Conservation (phyloP, 1,139 yeast species). For the Yamadazyma songkhlaensis region DNA sequence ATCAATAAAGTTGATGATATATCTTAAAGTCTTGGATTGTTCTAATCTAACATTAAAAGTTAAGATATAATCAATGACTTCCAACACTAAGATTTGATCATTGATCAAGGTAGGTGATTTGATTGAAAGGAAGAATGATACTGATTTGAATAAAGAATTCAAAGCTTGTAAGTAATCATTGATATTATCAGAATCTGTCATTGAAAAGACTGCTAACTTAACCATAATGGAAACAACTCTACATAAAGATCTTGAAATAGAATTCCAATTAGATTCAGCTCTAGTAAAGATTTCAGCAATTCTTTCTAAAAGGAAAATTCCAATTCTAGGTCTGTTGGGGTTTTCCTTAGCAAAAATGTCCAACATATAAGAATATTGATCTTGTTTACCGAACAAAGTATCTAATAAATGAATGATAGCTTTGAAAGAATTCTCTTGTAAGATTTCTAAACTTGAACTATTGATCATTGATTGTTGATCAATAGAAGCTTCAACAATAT, state of each 20-base stretch:
- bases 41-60: slow-evolving; percentile 39
- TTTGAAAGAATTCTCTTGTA: slow-evolving; percentile 45
- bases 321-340: slow-evolving; percentile 46
- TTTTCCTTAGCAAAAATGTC: slow-evolving; percentile 42
- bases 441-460: slow-evolving; percentile 28
- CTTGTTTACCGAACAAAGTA: slow-evolving; percentile 63
- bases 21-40: slow-evolving; percentile 35
- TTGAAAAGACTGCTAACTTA: slow-evolving; percentile 34
- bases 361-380: slow-evolving; percentile 56
- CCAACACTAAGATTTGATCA: slow-evolving; percentile 60
- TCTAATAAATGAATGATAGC: slow-evolving; percentile 61
- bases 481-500: slow-evolving; percentile 33
- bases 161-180: slow-evolving; percentile 33
- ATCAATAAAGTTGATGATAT: slow-evolving; percentile 43
- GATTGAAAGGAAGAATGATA: slow-evolving; percentile 47
- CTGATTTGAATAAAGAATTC: slow-evolving; percentile 34
- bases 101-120: slow-evolving; percentile 47
- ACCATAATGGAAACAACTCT: slow-evolving; percentile 54
- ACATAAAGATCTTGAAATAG: slow-evolving; percentile 62
- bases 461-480: slow-evolving; percentile 16
- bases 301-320: slow-evolving; percentile 46
- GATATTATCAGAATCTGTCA: slow-evolving; percentile 19
- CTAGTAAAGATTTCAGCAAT: slow-evolving; percentile 46
- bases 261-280: slow-evolving; percentile 58
- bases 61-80: slow-evolving; percentile 54